Evolutionary conservation across 2,329 filamentous ascomycete species (phyloP).

Genomic region (Ceratocystis papillata): DNA sequence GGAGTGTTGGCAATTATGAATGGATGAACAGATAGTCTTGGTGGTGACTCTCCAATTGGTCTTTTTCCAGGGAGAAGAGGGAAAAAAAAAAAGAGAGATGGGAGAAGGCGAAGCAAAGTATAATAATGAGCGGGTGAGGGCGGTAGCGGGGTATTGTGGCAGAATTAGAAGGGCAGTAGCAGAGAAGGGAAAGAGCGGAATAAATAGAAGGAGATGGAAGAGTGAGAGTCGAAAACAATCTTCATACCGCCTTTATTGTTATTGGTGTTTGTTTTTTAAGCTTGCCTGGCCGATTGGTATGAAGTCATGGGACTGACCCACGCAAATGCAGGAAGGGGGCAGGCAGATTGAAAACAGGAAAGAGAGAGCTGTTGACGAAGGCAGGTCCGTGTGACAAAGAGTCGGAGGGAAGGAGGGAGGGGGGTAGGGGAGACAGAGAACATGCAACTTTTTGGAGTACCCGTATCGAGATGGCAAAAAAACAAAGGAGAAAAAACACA

Average conservation of each 20-base stretch:
- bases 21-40: neutral
- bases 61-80: neutral
- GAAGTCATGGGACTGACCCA: neutral
- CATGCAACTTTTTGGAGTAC: neutral
- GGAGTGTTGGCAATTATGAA: neutral
- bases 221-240: neutral
- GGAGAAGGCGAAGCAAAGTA: neutral
- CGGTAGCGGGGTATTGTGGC: neutral
- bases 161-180: neutral
- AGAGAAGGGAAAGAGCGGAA: neutral
- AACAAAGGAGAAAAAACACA: neutral
- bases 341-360: no score
- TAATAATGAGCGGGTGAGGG: neutral
- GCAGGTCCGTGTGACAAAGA: conserved; percentile 25
- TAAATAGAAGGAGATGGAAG: conserved; percentile 3
- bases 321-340: neutral
- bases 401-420: conserved; percentile 27
- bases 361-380: neutral
- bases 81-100: neutral
- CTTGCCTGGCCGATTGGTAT: neutral
- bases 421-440: conserved; percentile 26
- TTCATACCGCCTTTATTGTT: conserved; percentile 2
- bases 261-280: neutral
- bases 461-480: neutral
- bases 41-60: neutral